phyloP scores from a whole-genome alignment of 2,329 filamentous ascomycete genomes.

The Passalora sequoiae region DNA sequence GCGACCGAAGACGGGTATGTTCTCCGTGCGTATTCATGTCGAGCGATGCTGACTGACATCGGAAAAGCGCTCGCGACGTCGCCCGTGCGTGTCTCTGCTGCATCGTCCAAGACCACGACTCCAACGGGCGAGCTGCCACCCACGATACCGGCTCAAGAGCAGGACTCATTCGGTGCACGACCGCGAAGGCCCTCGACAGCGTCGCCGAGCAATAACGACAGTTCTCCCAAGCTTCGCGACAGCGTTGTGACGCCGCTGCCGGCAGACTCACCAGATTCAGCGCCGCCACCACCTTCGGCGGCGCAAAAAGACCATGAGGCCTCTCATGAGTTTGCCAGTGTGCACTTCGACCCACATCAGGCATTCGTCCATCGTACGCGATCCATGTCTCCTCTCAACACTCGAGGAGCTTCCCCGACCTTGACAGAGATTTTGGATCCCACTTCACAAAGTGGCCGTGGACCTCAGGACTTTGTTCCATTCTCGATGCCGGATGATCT shows the following conservation, averaged over 20 bases:
- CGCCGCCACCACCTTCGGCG: background rate
- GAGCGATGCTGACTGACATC: slow-evolving; percentile 8
- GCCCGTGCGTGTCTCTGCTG: slow-evolving; percentile 14
- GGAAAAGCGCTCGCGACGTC: slow-evolving; percentile 17
- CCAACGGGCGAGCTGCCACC: slow-evolving; percentile 13
- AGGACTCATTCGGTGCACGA: background rate
- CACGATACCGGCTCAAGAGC: background rate
- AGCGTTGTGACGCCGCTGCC: slow-evolving; percentile 2
- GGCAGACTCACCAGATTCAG: slow-evolving; percentile 9
- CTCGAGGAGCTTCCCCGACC: slow-evolving; percentile 25
- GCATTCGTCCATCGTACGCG: slow-evolving; percentile 19
- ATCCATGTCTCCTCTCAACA: slow-evolving; percentile 13
- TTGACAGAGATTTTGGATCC: slow-evolving; percentile 28
- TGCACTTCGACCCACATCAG: slow-evolving; percentile 15
- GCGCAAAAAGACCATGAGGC: background rate
- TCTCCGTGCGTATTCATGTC: background rate
- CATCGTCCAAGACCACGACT: slow-evolving; percentile 18
- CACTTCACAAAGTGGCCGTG: slow-evolving; percentile 9
- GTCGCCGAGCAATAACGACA: slow-evolving; percentile 2
- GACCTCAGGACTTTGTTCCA: slow-evolving; percentile 23
- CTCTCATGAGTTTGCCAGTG: slow-evolving; percentile 9
- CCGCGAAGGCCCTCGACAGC: background rate
- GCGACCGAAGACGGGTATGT: slow-evolving; percentile 44
- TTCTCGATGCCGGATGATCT: slow-evolving; percentile 28
- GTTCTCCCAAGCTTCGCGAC: background rate